phyloP scores from a whole-genome alignment of 768 basidiomycete species.

The Mycena capillaripes region DNA sequence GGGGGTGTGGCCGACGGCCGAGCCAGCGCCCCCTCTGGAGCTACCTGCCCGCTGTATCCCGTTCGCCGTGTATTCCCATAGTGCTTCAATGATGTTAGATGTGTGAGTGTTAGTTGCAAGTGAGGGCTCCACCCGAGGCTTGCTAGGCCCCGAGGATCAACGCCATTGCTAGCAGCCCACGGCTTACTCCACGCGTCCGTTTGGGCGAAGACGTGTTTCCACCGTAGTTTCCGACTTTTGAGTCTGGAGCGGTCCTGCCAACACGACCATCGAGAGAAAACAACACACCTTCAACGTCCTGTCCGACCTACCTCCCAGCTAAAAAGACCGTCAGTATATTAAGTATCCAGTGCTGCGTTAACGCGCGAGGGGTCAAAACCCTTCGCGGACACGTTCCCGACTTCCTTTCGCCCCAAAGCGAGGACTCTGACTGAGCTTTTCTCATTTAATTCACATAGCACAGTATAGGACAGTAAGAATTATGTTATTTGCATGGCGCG shows the following conservation, averaged over 20 bases:
- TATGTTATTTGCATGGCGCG: too few species aligned
- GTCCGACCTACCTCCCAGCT: conserved; percentile 8
- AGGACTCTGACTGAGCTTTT: not conserved
- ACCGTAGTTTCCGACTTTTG: not conserved
- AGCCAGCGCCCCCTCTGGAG: not conserved
- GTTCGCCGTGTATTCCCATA: too few species aligned
- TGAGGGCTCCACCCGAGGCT: not conserved
- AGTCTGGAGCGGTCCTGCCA: not conserved
- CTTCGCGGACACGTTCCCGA: too few species aligned
- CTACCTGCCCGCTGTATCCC: not conserved
- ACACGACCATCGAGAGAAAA: not conserved
- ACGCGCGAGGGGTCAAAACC: too few species aligned
- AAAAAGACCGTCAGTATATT: conserved; percentile 18
- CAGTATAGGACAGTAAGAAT: too few species aligned
- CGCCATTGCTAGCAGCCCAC: not conserved
- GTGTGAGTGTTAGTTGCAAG: conserved; percentile 5
- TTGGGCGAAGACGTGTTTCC: not conserved
- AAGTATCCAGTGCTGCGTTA: not conserved
- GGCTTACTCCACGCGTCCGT: not conserved
- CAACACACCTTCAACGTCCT: not conserved
- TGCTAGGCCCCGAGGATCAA: conserved; percentile 1
- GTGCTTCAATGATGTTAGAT: not conserved
- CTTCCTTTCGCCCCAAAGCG: conserved; percentile 9
- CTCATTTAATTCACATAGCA: too few species aligned
- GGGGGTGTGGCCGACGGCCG: not conserved